Conservation (phyloP, 1,139 yeast genomes). For the Barnettozyma hawaiiensis region DNA sequence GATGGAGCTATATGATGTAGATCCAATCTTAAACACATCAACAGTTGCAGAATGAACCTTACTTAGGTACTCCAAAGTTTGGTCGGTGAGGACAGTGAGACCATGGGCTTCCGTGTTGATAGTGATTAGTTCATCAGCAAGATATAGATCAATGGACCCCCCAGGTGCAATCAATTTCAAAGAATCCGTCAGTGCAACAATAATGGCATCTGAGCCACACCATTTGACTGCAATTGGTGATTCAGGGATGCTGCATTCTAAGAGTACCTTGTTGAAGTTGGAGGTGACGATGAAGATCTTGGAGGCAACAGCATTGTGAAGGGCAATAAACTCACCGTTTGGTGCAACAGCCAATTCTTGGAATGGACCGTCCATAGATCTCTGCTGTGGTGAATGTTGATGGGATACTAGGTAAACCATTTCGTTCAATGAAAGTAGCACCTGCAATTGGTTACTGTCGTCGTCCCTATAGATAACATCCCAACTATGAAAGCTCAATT, state of each 20-base stretch:
- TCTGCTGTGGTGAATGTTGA: conserved; percentile 14
- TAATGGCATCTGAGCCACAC: conserved; percentile 86
- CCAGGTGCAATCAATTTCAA: conserved; percentile 68
- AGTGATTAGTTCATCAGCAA: conserved; percentile 33
- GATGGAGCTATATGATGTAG: conserved; percentile 78
- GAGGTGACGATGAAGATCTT: conserved; percentile 50
- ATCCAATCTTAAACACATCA: conserved; percentile 73
- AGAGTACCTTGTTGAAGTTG: conserved; percentile 45
- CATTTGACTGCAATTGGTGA: conserved; percentile 52
- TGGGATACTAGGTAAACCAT: conserved; percentile 14
- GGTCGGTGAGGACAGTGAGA: conserved; percentile 53
- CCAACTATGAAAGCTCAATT: conserved; percentile 19
- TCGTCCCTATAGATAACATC: conserved; percentile 8
- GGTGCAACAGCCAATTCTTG: conserved; percentile 50
- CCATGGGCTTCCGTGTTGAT: conserved; percentile 64
- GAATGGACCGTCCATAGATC: conserved; percentile 49
- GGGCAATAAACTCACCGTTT: conserved; percentile 54
- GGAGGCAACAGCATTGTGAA: conserved; percentile 41
- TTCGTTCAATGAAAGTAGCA: conserved; percentile 15
- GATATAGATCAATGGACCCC: conserved; percentile 43
- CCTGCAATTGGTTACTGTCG: conserved; percentile 5
- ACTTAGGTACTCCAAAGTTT: conserved; percentile 56
- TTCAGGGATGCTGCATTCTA: conserved; percentile 40
- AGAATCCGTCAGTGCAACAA: conserved; percentile 56
- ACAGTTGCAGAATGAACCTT: conserved; percentile 56